Evolutionary conservation across 352 stramenopile species (phyloP).

Genomic region (Peronospora destructor): DNA sequence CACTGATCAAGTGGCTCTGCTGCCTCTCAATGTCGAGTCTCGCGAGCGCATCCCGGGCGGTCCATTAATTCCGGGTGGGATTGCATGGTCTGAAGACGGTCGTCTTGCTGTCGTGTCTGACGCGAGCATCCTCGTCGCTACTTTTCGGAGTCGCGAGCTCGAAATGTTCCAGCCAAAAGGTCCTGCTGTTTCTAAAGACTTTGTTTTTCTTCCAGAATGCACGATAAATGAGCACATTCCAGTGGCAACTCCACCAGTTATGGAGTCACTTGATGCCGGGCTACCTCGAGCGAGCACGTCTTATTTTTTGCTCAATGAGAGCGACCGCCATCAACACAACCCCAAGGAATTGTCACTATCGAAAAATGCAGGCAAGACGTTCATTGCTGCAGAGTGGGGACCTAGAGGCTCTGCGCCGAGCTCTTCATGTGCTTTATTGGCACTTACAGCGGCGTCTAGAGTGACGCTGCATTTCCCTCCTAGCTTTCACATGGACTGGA

Average conservation of each 20-base stretch:
- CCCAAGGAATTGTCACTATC: conserved; percentile 77
- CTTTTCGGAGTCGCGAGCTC: conserved; percentile 70
- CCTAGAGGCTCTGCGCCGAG: conserved; percentile 68
- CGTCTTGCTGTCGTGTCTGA: conserved; percentile 68
- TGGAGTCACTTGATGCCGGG: conserved; percentile 28
- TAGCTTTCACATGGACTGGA: conserved; percentile 79
- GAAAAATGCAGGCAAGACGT: conserved; percentile 59
- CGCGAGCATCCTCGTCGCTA: conserved; percentile 68
- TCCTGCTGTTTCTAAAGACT: conserved; percentile 75
- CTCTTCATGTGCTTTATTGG: conserved; percentile 57
- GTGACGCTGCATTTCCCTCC: conserved; percentile 68
- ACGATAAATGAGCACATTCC: conserved; percentile 42
- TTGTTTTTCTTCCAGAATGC: conserved; percentile 57
- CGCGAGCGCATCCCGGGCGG: conserved; percentile 72
- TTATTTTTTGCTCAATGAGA: conserved; percentile 63
- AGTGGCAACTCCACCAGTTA: conserved; percentile 40
- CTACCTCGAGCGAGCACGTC: conserved; percentile 34
- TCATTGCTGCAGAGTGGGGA: conserved; percentile 58
- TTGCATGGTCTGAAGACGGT: conserved; percentile 67
- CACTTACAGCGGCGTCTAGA: conserved; percentile 48
- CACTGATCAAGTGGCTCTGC: conserved; percentile 17
- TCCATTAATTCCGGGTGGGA: conserved; percentile 56
- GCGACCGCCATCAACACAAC: conserved; percentile 68
- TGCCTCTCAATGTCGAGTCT: conserved; percentile 29
- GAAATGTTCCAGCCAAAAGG: conserved; percentile 75